Evolutionary conservation across 139 green algal genomes (phyloP).

Genomic region (Chlorella sp.): DNA sequence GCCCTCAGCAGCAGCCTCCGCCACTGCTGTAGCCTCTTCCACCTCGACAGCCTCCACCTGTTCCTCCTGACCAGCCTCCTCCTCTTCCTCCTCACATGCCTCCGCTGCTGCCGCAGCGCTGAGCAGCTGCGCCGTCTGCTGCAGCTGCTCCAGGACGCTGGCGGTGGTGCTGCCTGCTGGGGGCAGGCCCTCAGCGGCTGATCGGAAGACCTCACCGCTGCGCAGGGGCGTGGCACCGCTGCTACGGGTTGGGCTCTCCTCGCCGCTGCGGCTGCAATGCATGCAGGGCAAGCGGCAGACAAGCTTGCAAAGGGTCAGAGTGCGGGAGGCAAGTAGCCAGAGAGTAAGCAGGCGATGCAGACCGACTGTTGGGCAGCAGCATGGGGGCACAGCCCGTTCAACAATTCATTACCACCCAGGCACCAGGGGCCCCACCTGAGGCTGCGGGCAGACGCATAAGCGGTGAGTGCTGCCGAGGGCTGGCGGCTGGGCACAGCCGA

Average conservation of each 20-base stretch:
- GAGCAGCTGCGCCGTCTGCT: slow-evolving; percentile 13
- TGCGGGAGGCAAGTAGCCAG: background rate
- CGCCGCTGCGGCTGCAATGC: slow-evolving; percentile 24
- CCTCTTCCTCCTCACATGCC: too few species aligned
- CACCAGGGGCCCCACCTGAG: background rate
- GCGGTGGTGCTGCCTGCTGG: background rate
- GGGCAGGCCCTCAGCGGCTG: background rate
- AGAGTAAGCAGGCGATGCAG: background rate
- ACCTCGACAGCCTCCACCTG: background rate
- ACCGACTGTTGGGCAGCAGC: too few species aligned
- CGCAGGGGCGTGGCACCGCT: slow-evolving; percentile 12
- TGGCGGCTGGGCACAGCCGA: slow-evolving; percentile 10
- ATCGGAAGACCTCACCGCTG: background rate
- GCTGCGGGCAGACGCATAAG: slow-evolving; percentile 23
- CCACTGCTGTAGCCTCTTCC: too few species aligned
- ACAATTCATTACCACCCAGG: too few species aligned
- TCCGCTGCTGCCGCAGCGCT: background rate
- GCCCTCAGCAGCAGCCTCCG: too few species aligned
- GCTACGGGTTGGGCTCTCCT: slow-evolving; percentile 23
- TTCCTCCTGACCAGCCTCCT: background rate
- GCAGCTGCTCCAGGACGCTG: background rate
- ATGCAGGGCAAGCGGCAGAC: background rate
- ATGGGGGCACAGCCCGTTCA: background rate
- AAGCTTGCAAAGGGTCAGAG: background rate
- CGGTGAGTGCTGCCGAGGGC: background rate